These are phyloP conservation scores for Lumnitzera racemosa DNA, from an alignment of 345 rosid genomes.

Conservation along the genomic window DNA sequence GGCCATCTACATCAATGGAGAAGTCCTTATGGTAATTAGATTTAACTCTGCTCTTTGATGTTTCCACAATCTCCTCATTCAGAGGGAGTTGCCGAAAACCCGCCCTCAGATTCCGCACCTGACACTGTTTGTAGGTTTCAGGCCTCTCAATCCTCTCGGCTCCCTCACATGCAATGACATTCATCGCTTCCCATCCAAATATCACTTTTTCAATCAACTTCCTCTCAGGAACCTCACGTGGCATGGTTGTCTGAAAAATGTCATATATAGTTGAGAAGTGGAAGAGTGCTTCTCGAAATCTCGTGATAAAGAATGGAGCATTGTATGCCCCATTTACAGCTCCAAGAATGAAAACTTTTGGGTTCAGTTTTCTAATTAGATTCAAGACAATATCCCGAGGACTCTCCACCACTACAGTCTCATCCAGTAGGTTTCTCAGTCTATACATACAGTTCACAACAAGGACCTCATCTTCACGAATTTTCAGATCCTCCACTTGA, in stretches of 20 bases:
- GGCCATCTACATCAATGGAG: constrained; percentile 31
- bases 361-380: constrained; percentile 35
- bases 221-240: constrained; percentile 44
- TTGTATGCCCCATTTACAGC: constrained; percentile 33
- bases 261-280: constrained; percentile 44
- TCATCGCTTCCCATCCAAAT: constrained; percentile 38
- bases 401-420: constrained; percentile 39
- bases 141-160: constrained; percentile 49
- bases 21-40: constrained; percentile 41
- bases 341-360: constrained; percentile 35
- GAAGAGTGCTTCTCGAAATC: constrained; percentile 53
- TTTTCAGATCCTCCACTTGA: constrained; percentile 40
- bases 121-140: constrained; percentile 53
- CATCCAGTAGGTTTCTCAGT: constrained; percentile 47
- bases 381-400: constrained; percentile 40
- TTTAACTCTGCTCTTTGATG: constrained; percentile 29
- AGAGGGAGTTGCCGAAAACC: constrained; percentile 38
- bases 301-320: constrained; percentile 43
- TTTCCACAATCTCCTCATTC: constrained; percentile 26
- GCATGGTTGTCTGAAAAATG: constrained; percentile 34
- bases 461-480: constrained; percentile 37
- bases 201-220: constrained; percentile 38
- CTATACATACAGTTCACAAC: constrained; percentile 36
- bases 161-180: constrained; percentile 51
- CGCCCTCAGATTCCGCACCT: constrained; percentile 30